phyloP scores from a whole-genome alignment of 2,329 filamentous ascomycete species.

The Verticillium albo-atrum region DNA sequence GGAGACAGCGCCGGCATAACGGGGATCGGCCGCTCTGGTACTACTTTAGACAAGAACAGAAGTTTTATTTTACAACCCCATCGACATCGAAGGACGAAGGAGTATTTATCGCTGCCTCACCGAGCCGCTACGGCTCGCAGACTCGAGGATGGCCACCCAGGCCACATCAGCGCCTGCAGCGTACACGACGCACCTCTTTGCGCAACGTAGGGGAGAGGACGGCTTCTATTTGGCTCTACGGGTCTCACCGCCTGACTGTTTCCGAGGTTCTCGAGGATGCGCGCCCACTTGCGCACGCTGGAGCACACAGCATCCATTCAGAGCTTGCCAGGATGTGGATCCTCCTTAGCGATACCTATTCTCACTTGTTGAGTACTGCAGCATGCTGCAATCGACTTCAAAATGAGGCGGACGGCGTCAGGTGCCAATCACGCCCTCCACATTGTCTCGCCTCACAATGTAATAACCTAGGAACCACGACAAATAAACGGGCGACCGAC shows the following conservation, averaged over 20 bases:
- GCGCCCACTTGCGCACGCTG: background rate
- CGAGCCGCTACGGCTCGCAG: background rate
- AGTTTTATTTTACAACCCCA: background rate
- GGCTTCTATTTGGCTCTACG: background rate
- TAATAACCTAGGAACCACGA: slow-evolving; percentile 2
- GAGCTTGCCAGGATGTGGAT: background rate
- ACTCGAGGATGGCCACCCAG: background rate
- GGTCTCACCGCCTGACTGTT: background rate
- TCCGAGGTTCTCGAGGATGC: background rate
- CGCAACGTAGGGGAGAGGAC: background rate
- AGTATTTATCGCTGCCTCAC: slow-evolving; percentile 12
- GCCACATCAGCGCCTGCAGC: background rate
- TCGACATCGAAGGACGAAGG: background rate
- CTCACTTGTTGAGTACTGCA: slow-evolving; percentile 5
- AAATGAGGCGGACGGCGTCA: slow-evolving; percentile 13
- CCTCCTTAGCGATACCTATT: slow-evolving; percentile 1
- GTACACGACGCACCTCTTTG: background rate
- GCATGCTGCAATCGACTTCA: slow-evolving; percentile 10
- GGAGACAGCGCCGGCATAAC: background rate
- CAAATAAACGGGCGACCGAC: background rate
- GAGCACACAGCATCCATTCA: background rate
- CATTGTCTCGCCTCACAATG: slow-evolving; percentile 1
- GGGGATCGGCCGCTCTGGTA: background rate
- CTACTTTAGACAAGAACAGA: background rate
- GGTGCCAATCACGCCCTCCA: slow-evolving; percentile 9